Conservation (phyloP, 257 asterid genomes). For the Przewalskia tangutica region DNA sequence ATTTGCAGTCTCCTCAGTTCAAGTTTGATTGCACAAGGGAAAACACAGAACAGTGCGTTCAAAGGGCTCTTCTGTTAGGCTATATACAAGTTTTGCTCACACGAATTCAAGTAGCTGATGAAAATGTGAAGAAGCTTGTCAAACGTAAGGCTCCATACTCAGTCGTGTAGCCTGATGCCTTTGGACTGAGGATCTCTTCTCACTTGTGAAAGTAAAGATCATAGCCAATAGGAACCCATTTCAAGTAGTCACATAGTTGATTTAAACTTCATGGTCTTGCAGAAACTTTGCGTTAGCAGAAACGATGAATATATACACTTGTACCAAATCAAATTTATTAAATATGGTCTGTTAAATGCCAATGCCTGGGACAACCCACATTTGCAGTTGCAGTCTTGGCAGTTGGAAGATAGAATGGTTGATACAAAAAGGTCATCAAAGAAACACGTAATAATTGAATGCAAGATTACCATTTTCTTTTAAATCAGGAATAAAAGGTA, state of each 20-base stretch:
- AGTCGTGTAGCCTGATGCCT: not conserved
- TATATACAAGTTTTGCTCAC: not conserved
- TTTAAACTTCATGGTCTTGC: not conserved
- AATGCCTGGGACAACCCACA: not conserved
- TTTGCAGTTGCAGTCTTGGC: not conserved
- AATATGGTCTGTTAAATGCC: not conserved
- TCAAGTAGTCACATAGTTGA: not conserved
- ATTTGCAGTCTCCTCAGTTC: not conserved
- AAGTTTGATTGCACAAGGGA: not conserved
- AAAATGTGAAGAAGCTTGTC: not conserved
- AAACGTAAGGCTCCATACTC: not conserved
- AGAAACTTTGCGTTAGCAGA: not conserved
- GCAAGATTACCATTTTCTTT: not conserved
- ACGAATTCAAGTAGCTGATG: not conserved
- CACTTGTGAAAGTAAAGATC: not conserved
- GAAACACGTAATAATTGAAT: not conserved
- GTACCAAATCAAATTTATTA: not conserved
- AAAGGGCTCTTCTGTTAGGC: not conserved
- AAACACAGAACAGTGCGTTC: not conserved
- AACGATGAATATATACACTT: not conserved
- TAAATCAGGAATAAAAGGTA: not conserved
- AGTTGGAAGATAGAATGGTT: not conserved
- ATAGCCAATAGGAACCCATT: not conserved
- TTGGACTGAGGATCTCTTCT: not conserved
- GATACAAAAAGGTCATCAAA: not conserved